A percentile compares a stretch with the other conserved stretches of the same genome.
These are phyloP conservation scores for Atkinsonella texensis DNA, from an alignment of 2,329 filamentous ascomycete genomes.

Conservation along the genomic window DNA sequence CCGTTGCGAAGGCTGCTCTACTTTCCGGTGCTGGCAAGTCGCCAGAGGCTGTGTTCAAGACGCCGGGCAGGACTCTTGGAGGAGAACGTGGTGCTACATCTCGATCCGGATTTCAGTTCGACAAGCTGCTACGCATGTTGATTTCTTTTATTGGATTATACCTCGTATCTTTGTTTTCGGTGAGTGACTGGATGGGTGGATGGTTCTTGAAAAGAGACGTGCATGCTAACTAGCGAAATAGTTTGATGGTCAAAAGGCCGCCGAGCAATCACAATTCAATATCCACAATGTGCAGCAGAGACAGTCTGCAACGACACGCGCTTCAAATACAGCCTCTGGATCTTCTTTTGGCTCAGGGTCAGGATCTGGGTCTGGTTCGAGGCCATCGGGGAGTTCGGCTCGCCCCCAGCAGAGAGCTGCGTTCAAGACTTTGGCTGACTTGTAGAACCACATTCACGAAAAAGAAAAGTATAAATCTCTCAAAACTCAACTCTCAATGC, in stretches of 20 bases:
- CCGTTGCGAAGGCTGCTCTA: slow-evolving; percentile 59
- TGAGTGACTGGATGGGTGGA: slow-evolving; percentile 21
- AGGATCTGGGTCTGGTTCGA: slow-evolving; percentile 2
- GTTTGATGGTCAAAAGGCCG: slow-evolving; percentile 51
- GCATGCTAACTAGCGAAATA: slow-evolving; percentile 20
- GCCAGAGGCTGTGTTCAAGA: slow-evolving; percentile 35
- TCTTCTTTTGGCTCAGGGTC: slow-evolving; percentile 5
- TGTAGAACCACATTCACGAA: slow-evolving; percentile 16
- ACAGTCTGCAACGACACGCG: not conserved
- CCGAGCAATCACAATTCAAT: slow-evolving; percentile 48
- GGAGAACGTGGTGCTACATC: slow-evolving; percentile 18
- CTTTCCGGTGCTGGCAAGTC: slow-evolving; percentile 31
- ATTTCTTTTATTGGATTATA: slow-evolving; percentile 49
- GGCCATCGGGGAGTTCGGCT: slow-evolving; percentile 14
- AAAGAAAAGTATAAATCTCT: too few species aligned
- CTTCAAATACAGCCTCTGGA: not conserved
- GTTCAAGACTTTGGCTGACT: slow-evolving; percentile 43
- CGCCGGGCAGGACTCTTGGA: slow-evolving; percentile 46
- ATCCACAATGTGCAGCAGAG: slow-evolving; percentile 24
- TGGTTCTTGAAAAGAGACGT: not conserved
- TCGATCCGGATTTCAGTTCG: slow-evolving; percentile 22
- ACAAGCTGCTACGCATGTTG: slow-evolving; percentile 35
- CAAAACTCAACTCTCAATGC: too few species aligned
- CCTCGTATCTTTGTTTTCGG: slow-evolving; percentile 48
- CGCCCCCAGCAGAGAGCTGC: slow-evolving; percentile 19